These are phyloP conservation scores for Allium sativum DNA, from an alignment of 106 monocot genomes.

Conservation along the genomic window DNA sequence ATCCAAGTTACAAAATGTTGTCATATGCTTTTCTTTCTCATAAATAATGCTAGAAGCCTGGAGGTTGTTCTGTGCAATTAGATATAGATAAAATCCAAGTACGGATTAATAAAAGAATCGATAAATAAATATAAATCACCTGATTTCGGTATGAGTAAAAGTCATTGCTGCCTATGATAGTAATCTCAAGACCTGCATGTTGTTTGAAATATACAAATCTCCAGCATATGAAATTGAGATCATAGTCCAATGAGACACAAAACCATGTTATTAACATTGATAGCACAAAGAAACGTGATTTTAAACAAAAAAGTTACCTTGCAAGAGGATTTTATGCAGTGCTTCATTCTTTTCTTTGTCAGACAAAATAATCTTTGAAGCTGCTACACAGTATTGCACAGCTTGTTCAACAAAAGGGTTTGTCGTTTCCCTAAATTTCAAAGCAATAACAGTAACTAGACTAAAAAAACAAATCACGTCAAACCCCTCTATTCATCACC, in stretches of 20 bases:
- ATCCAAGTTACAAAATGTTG: too few relatives aligned
- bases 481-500: not conserved
- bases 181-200: slow-evolving; percentile 80
- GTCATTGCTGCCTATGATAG: slow-evolving; percentile 88
- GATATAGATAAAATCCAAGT: too few relatives aligned
- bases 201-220: slow-evolving; percentile 3
- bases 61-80: too few relatives aligned
- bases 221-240: slow-evolving; percentile 5
- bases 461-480: not conserved
- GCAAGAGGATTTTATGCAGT: slow-evolving; percentile 64
- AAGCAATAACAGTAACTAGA: slow-evolving; percentile 5
- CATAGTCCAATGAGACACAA: not conserved
- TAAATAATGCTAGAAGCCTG: too few relatives aligned
- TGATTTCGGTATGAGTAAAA: slow-evolving; percentile 90
- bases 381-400: slow-evolving; percentile 74
- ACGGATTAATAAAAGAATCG: not conserved
- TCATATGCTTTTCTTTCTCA: too few relatives aligned
- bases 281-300: not conserved
- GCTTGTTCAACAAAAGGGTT: slow-evolving; percentile 98
- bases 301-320: slow-evolving; percentile 31
- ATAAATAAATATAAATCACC: slow-evolving; percentile 28
- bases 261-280: not conserved
- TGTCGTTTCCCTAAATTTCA: slow-evolving; percentile 44
- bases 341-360: slow-evolving; percentile 39
- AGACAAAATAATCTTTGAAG: slow-evolving; percentile 37